Evolutionary conservation across 2,329 filamentous ascomycete genomes (phyloP), one percentile per base, ranked within the genome.

Genomic region (Trichoderma polysporum): DNA sequence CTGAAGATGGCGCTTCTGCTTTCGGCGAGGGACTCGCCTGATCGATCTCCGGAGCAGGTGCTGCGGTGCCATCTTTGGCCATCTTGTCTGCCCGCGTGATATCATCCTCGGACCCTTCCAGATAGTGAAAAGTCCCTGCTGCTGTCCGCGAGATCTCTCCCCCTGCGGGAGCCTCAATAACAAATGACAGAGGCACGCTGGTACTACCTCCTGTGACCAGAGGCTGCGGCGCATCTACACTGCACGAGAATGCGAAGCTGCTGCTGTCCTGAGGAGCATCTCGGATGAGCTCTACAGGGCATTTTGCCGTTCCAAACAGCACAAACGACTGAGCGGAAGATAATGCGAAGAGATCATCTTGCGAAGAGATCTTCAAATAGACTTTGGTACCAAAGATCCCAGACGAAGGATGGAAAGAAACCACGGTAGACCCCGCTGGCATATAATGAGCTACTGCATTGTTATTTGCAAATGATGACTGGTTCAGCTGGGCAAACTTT

Each of bases 261-360:
- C 85, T 80, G 63, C 76, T 79, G 69, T 88, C 86, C 79, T 82
- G 86, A 71, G 79, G 83, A n/a, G n/a, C n/a, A 75, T 81, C 80
- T 53, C 86, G 84, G 27, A 93, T 83, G 66, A 89, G 85, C 64
- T 87, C 83, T n/a, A 76, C 74, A 1, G 76, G 72, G 77, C 89
- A 90, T 76, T 89, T 89, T 73, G 91, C 87, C n/a, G 86, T 84
- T n/a, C 92, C 93, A 78, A 97, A 96, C 54, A 89, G 85, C 64
- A 97, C 79, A 70, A 81, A 89, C 73, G 92, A 88, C 59, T 83
- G 83, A 64, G 81, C 74, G 49, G 82, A 84, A 35, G 83, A 85
- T 77, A 89, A 85, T 66, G 79, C 75, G 69, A 84, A 79, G 68
- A 97, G 80, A 74, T 97, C 90, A 79, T 91, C 92, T 68, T 89